Evolutionary conservation across 2,329 filamentous ascomycete genomes (phyloP).

Genomic region (Aspergillus fructus): DNA sequence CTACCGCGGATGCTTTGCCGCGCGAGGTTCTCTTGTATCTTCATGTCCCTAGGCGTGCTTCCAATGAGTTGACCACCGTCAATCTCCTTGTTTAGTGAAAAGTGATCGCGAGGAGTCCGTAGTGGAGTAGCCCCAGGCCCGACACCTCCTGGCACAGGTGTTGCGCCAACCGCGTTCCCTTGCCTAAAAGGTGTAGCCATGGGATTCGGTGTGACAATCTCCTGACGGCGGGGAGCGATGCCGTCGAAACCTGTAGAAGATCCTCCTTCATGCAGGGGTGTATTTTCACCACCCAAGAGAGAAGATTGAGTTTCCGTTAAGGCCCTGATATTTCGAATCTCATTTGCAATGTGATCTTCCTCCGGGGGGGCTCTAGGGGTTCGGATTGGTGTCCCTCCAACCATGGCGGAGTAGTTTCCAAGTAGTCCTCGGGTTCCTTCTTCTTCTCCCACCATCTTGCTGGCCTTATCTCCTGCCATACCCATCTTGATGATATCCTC

Average conservation of each 20-base stretch:
- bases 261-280: constrained; percentile 76
- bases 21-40: constrained; percentile 66
- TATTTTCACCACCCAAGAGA: constrained; percentile 89
- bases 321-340: constrained; percentile 89
- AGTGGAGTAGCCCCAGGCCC: constrained; percentile 77
- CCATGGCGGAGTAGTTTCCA: constrained; percentile 79
- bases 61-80: constrained; percentile 65
- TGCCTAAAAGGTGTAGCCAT: constrained; percentile 83
- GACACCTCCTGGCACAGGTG: constrained; percentile 58
- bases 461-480: constrained; percentile 85
- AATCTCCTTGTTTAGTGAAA: constrained; percentile 75
- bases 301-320: constrained; percentile 93
- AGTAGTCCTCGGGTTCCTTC: constrained; percentile 86
- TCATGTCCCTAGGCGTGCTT: constrained; percentile 75
- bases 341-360: constrained; percentile 94
- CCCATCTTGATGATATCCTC: constrained; percentile 99
- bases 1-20: constrained; percentile 63
- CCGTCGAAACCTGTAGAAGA: constrained; percentile 87
- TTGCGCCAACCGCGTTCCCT: constrained; percentile 65
- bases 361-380: constrained; percentile 89
- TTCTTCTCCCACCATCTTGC: constrained; percentile 68
- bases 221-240: constrained; percentile 74
- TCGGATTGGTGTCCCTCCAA: constrained; percentile 80
- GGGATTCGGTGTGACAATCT: constrained; percentile 89
- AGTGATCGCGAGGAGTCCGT: constrained; percentile 83